Percentiles rank a stretch among this genome's conserved stretches.
Evolutionary conservation across 345 rosid genomes (phyloP).

Genomic region (Streptanthus diversifolius): DNA sequence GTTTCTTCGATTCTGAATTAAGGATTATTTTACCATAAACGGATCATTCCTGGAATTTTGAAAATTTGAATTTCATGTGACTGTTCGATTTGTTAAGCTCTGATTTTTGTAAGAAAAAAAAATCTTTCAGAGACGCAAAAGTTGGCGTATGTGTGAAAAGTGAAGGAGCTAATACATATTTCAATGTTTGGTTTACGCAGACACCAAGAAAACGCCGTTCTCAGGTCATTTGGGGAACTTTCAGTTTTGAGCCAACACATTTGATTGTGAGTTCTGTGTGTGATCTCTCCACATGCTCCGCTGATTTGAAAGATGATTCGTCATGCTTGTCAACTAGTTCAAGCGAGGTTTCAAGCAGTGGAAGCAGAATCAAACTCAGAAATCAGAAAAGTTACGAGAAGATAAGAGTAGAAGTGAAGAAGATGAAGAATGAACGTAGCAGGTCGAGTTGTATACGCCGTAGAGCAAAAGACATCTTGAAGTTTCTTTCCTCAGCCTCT

Average conservation of each 20-base stretch:
- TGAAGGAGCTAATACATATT: neutral
- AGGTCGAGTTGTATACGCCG: constrained; percentile 48
- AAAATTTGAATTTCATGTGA: neutral
- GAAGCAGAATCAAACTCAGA: constrained; percentile 34
- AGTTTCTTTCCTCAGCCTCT: constrained; percentile 58
- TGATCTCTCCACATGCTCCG: constrained; percentile 35
- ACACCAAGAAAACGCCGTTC: constrained; percentile 54
- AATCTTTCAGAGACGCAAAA: neutral
- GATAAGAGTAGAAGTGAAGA: constrained; percentile 14
- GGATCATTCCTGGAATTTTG: neutral
- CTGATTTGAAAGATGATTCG: constrained; percentile 39
- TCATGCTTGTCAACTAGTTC: constrained; percentile 58
- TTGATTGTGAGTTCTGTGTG: constrained; percentile 11
- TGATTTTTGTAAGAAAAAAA: neutral
- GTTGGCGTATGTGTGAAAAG: neutral
- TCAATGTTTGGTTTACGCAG: constrained; percentile 28
- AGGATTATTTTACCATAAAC: neutral
- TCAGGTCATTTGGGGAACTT: constrained; percentile 38
- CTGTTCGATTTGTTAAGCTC: neutral
- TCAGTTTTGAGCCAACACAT: constrained; percentile 6
- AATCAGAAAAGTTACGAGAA: constrained; percentile 9
- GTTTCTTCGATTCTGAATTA: neutral
- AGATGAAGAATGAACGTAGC: constrained; percentile 29
- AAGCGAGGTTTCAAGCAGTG: constrained; percentile 41
- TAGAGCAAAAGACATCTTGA: constrained; percentile 72